Conservation (phyloP, 805 yeast genomes). For the Candida hispaniensis region DNA sequence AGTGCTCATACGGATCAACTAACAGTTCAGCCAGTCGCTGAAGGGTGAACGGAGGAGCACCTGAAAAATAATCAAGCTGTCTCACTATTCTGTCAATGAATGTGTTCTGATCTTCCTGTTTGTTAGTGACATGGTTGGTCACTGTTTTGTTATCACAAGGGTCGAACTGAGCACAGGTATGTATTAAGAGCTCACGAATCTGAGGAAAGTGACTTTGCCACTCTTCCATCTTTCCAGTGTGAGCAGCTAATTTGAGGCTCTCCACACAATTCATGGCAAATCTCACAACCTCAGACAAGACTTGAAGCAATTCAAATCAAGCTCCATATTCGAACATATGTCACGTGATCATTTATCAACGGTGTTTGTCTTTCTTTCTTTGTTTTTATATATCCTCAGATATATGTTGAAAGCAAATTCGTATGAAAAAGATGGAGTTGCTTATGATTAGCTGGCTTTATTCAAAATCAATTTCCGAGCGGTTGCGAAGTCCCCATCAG, state of each 20-base stretch:
- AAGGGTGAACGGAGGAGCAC: slow-evolving; percentile 32
- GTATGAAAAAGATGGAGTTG: no score
- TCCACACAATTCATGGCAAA: no score
- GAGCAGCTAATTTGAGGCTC: slow-evolving; percentile 1
- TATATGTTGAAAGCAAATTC: no score
- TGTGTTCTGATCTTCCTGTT: slow-evolving; percentile 1
- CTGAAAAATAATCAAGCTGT: slow-evolving; percentile 18
- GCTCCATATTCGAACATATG: no score
- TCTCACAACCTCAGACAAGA: no score
- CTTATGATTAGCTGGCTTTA: no score
- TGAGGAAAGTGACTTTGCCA: slow-evolving; percentile 3
- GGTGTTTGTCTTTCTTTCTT: no score
- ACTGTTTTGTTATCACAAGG: slow-evolving; percentile 4
- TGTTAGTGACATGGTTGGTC: slow-evolving; percentile 7
- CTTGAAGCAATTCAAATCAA: no score
- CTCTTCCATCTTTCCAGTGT: slow-evolving; percentile 1
- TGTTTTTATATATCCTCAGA: no score
- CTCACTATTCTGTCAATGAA: slow-evolving; percentile 4
- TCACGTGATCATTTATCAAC: no score
- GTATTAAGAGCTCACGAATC: slow-evolving; percentile 6
- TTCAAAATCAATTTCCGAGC: no score
- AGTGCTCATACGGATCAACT: slow-evolving; percentile 22
- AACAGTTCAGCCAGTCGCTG: slow-evolving; percentile 32
- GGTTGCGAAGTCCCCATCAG: slow-evolving; percentile 1
- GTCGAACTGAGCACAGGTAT: slow-evolving; percentile 9